Conservation (phyloP, 2,329 filamentous ascomycete species). For the Pseudogymnoascus sp. region DNA sequence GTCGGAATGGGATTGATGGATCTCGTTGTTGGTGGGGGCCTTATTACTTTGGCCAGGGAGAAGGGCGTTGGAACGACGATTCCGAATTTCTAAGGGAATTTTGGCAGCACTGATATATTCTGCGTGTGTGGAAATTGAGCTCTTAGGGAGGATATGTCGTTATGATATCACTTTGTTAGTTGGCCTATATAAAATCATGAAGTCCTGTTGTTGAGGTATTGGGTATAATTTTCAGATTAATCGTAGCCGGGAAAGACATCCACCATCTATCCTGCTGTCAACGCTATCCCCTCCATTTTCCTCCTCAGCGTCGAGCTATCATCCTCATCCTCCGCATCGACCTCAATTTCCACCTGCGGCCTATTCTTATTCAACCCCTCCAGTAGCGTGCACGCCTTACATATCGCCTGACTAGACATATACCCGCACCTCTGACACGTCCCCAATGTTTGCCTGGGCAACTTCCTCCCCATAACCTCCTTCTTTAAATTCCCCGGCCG, state of each 20-base stretch:
- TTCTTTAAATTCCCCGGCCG: constrained; percentile 22
- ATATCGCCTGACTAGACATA: constrained; percentile 86
- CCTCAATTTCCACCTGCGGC: constrained; percentile 36
- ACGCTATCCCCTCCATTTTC: constrained; percentile 39
- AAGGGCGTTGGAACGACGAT: constrained; percentile 39
- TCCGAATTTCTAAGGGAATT: not conserved
- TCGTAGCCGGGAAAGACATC: not conserved
- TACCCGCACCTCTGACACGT: constrained; percentile 86
- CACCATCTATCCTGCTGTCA: constrained; percentile 22
- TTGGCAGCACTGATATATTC: not conserved
- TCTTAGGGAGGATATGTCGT: not conserved
- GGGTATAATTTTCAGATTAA: not conserved
- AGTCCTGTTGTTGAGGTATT: not conserved
- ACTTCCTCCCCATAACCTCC: constrained; percentile 26
- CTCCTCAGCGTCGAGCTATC: constrained; percentile 41
- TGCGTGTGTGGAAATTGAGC: not conserved
- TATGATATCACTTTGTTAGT: not conserved
- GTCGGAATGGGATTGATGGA: constrained; percentile 61
- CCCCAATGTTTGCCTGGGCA: constrained; percentile 64
- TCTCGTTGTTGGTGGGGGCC: constrained; percentile 49
- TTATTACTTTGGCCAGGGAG: constrained; percentile 46
- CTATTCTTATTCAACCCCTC: constrained; percentile 82
- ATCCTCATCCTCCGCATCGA: constrained; percentile 36
- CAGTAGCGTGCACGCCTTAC: constrained; percentile 85
- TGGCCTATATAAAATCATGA: not conserved